Evolutionary conservation across 495 filamentous ascomycete species (phyloP).

Genomic region (Aspergillus conjunctus): DNA sequence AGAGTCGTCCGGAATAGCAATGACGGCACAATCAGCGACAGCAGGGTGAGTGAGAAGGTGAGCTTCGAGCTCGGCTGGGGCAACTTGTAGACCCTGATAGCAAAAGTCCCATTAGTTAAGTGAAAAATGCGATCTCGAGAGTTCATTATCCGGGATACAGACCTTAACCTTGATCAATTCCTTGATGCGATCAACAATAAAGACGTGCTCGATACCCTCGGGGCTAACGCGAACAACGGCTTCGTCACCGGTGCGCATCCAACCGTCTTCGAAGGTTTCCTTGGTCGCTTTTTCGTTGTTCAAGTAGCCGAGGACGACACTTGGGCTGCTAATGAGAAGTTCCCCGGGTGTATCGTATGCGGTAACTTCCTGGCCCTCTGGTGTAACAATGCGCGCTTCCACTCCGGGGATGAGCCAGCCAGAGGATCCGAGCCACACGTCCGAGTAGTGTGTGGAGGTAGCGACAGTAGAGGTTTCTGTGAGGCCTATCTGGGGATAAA

Average conservation of each 20-base stretch:
- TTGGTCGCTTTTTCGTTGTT: constrained; percentile 81
- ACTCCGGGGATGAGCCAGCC: constrained; percentile 70
- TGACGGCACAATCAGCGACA: constrained; percentile 83
- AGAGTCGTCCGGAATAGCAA: constrained; percentile 72
- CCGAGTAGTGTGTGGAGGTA: constrained; percentile 61
- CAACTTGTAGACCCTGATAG: constrained; percentile 79
- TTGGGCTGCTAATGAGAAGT: constrained; percentile 73
- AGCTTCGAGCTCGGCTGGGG: constrained; percentile 87
- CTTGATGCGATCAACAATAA: constrained; percentile 87
- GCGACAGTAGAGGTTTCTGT: constrained; percentile 83
- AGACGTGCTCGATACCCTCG: constrained; percentile 72
- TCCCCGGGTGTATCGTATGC: constrained; percentile 79
- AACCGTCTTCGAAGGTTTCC: constrained; percentile 79
- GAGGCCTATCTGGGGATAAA: constrained; percentile 54
- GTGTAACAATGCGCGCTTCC: constrained; percentile 68
- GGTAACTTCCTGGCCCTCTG: constrained; percentile 75
- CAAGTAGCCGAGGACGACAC: constrained; percentile 79
- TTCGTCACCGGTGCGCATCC: constrained; percentile 87
- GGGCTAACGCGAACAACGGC: constrained; percentile 67
- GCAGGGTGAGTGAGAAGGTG: constrained; percentile 80
- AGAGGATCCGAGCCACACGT: constrained; percentile 72
- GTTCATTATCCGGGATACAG: constrained; percentile 23
- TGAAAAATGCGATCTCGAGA: background rate
- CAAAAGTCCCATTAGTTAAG: background rate
- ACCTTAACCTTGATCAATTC: constrained; percentile 95